Percentiles rank a stretch among this genome's conserved stretches.
These are phyloP conservation scores for Xerocomellus dryophilus DNA, from an alignment of 768 basidiomycete species.

Conservation along the genomic window DNA sequence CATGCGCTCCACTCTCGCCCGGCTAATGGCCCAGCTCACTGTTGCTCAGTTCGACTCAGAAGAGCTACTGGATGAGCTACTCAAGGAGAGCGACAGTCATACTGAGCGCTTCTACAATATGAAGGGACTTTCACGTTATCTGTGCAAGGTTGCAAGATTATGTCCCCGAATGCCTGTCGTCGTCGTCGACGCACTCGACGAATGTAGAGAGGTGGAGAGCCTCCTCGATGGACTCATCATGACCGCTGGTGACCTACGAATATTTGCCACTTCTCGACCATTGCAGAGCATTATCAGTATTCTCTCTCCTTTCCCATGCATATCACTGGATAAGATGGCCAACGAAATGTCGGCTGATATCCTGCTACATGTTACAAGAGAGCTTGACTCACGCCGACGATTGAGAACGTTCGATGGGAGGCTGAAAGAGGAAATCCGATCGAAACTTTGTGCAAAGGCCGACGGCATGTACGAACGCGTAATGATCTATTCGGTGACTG, in stretches of 20 bases:
- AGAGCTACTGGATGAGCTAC: neutral
- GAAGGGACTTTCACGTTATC: neutral
- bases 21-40: neutral
- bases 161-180: conserved; percentile 1
- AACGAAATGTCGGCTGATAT: conserved; percentile 6
- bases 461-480: conserved; percentile 17
- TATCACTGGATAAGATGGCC: conserved; percentile 7
- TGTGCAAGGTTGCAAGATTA: neutral
- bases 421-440: conserved; percentile 5
- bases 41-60: neutral
- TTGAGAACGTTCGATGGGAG: neutral
- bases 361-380: conserved; percentile 1
- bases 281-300: neutral
- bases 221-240: conserved; percentile 6
- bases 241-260: neutral
- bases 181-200: conserved; percentile 18
- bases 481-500: neutral
- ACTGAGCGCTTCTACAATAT: neutral
- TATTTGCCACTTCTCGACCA: conserved; percentile 12
- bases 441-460: conserved; percentile 1
- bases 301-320: neutral
- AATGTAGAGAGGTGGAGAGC: conserved; percentile 7
- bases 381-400: conserved; percentile 1
- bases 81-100: neutral
- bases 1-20: conserved; percentile 10